These are phyloP conservation scores for Phaeosphaeriaceae sp. DNA, from an alignment of 2,329 filamentous ascomycete genomes.

Conservation along the genomic window DNA sequence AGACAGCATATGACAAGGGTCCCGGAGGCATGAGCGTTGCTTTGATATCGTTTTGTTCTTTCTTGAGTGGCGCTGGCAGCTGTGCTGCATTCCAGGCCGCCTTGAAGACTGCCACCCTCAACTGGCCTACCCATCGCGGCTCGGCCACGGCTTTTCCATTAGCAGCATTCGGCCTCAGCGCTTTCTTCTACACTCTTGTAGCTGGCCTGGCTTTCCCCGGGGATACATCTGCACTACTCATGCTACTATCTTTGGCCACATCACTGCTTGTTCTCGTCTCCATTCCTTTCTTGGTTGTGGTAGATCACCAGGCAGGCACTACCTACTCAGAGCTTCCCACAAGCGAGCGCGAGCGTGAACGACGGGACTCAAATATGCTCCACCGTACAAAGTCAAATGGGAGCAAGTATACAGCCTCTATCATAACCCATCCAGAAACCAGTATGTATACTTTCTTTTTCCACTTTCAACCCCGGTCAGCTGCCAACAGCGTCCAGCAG, in stretches of 20 bases:
- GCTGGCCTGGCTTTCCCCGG: conserved; percentile 81
- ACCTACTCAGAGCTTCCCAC: conserved; percentile 64
- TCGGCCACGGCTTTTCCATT: conserved; percentile 94
- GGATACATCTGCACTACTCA: conserved; percentile 79
- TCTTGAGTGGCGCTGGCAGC: conserved; percentile 84
- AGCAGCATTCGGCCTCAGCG: conserved; percentile 91
- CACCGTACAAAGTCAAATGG: conserved; percentile 57
- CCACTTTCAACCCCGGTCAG: conserved; percentile 24
- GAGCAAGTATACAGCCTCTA: conserved; percentile 50
- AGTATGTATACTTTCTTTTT: conserved; percentile 61
- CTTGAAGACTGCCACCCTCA: conserved; percentile 86
- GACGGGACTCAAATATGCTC: conserved; percentile 53
- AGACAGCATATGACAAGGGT: conserved; percentile 73
- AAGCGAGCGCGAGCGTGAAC: conserved; percentile 57
- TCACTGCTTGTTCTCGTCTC: conserved; percentile 75
- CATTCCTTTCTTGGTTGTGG: conserved; percentile 84
- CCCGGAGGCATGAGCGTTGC: conserved; percentile 62
- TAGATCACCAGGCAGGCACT: conserved; percentile 65
- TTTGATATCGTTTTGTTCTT: conserved; percentile 80
- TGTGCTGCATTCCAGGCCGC: conserved; percentile 89
- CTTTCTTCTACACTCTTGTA: conserved; percentile 90
- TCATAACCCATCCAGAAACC: conserved; percentile 59
- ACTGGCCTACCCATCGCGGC: conserved; percentile 89
- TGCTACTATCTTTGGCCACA: conserved; percentile 81
- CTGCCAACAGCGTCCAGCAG: conserved; percentile 45